phyloP scores from a whole-genome alignment of 768 basidiomycete species.

The Tricholoma furcatifolium region DNA sequence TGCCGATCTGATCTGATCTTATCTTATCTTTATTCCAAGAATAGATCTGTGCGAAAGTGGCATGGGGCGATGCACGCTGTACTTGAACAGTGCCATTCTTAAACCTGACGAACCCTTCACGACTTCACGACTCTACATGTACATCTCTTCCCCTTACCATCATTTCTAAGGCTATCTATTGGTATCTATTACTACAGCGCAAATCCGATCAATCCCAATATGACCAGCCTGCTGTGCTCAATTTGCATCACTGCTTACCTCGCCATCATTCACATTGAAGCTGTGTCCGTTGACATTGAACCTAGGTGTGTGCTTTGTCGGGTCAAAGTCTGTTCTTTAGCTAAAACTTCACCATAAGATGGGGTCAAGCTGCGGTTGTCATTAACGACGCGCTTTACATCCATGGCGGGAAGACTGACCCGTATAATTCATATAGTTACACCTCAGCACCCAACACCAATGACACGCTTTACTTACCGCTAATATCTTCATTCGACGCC shows the following conservation, averaged over 20 bases:
- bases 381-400: constrained; percentile 62
- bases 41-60: constrained; percentile 10
- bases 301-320: constrained; percentile 21
- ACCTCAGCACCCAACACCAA: constrained; percentile 69
- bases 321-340: not conserved
- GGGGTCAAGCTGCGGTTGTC: constrained; percentile 75
- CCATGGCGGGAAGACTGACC: constrained; percentile 81
- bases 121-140: constrained; percentile 21
- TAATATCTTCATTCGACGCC: constrained; percentile 56
- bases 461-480: constrained; percentile 69
- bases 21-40: constrained; percentile 5
- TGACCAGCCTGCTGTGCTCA: constrained; percentile 14
- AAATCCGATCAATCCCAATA: constrained; percentile 7
- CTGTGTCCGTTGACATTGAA: constrained; percentile 21
- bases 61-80: not conserved
- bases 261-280: constrained; percentile 7
- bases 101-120: constrained; percentile 11
- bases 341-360: constrained; percentile 43
- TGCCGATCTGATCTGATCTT: constrained; percentile 9
- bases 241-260: constrained; percentile 18
- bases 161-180: constrained; percentile 6
- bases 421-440: constrained; percentile 67
- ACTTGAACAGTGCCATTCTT: not conserved
- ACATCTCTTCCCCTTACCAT: constrained; percentile 3
- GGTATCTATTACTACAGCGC: constrained; percentile 9